These are phyloP conservation scores for Nephelium lappaceum DNA, from an alignment of 345 rosid genomes.

Conservation along the genomic window DNA sequence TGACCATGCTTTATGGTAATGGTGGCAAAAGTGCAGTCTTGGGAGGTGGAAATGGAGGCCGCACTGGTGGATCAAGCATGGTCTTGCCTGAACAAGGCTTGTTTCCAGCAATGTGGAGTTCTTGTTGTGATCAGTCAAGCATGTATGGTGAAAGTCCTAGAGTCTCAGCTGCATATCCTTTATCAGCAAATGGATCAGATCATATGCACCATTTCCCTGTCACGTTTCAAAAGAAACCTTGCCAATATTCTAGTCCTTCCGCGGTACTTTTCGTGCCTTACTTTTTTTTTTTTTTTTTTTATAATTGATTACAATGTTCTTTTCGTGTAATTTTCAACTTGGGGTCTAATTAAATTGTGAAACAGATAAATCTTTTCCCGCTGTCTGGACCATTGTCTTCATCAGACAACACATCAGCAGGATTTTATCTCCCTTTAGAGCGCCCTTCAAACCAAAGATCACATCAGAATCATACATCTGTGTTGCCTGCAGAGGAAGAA, in stretches of 20 bases:
- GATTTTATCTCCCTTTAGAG: conserved; percentile 43
- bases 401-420: conserved; percentile 35
- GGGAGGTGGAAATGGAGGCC: conserved; percentile 21
- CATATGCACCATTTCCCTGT: conserved; percentile 42
- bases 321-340: not conserved
- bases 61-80: conserved; percentile 28
- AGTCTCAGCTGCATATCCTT: conserved; percentile 36
- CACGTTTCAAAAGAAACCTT: conserved; percentile 36
- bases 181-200: conserved; percentile 35
- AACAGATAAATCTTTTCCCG: conserved; percentile 46
- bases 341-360: not conserved
- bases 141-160: conserved; percentile 11
- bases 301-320: not conserved
- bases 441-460: conserved; percentile 70
- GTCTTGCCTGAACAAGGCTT: conserved; percentile 28
- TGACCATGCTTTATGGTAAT: conserved; percentile 12
- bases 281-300: not conserved
- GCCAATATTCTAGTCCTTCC: conserved; percentile 32
- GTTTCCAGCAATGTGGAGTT: conserved; percentile 25
- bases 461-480: conserved; percentile 24
- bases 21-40: conserved; percentile 13
- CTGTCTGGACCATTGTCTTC: conserved; percentile 19
- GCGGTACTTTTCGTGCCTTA: conserved; percentile 32
- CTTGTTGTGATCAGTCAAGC: conserved; percentile 10
- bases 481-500: conserved; percentile 40